Base-by-base conservation (phyloP, 805 yeast genomes). In the Vanderwaltozyma yarrowii region DNA sequence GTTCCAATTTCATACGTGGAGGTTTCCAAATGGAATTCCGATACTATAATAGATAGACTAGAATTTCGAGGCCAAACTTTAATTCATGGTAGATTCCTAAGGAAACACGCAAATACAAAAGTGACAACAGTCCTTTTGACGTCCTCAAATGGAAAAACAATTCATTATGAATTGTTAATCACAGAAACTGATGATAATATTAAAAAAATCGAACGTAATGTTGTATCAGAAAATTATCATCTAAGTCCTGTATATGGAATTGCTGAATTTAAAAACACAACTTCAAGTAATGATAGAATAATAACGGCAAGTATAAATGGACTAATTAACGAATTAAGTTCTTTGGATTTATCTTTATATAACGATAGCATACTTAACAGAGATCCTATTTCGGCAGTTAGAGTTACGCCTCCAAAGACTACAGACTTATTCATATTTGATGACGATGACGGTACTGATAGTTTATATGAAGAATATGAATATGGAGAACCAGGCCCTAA, bases 1-100 rank as follows among this genome's bases (percentile, higher is more conserved):
- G 20, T 15, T 14, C 17, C 27, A 6, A n/a, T 23, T 10, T 32
- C 34, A 4, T 32, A 32, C 23, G 34, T 32, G 3, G 34, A 32
- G 13, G 34, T 32, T 5, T 23, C 9, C 20, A 23, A 32, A n/a
- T 21, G 13, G 18, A 13, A 40, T 9, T 30, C 32, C 14, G 40
- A 36, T 15, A 33, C 24, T 24, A 21, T 49, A 11, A 37, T 54
- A 18, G 60, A 54, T 29, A 36, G 43, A 10, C 33, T 51, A 14
- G 49, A 45, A 32, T 50, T 50, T 19, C 34, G 39, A 14, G 57
- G 57, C 5, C 56, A 53, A 30, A 23, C 38, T 1, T 17, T 54
- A 2, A 35, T 46, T 7, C 33, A 34, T 23, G 46, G 45, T 24
- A 33, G 37, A 16, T 47, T 54, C 19, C 28, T 54, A 10, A 42